A percentile compares a stretch with the other conserved stretches of the same genome.
Conservation (phyloP, 1,284 basidiomycete genomes). For the Puccinia coronata region DNA sequence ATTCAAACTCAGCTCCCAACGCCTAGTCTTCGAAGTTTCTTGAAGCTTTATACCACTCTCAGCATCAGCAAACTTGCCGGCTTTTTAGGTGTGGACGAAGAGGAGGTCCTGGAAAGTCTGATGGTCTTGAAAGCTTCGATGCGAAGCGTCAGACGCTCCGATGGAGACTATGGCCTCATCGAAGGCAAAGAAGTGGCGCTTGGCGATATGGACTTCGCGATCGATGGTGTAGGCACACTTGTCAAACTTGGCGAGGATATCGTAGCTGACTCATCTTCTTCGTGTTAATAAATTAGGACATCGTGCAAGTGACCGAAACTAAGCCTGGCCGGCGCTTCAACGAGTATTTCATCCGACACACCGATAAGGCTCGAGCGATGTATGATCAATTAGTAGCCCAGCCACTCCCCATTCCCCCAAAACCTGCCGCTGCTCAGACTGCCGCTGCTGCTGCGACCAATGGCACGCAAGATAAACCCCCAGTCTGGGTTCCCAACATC, state of each 20-base stretch:
- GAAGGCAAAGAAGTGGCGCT: conserved; percentile 84
- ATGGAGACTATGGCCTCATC: conserved; percentile 67
- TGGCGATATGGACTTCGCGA: conserved; percentile 91
- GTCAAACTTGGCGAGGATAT: neutral
- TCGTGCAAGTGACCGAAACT: conserved; percentile 41
- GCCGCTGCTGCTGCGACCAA: neutral
- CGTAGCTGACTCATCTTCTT: neutral
- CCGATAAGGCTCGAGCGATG: conserved; percentile 43
- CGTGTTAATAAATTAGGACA: conserved; percentile 7
- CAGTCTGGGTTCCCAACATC: conserved; percentile 33
- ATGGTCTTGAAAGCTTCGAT: conserved; percentile 89
- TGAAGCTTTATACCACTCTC: conserved; percentile 92
- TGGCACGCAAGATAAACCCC: conserved; percentile 21
- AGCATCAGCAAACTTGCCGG: conserved; percentile 87
- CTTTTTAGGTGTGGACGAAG: conserved; percentile 82
- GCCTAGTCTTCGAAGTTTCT: conserved; percentile 81
- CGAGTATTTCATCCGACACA: conserved; percentile 48
- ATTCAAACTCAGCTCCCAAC: conserved; percentile 75
- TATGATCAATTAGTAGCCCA: conserved; percentile 37
- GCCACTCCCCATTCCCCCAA: conserved; percentile 37
- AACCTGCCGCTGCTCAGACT: conserved; percentile 13
- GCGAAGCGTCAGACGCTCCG: conserved; percentile 67
- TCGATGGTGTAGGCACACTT: conserved; percentile 73
- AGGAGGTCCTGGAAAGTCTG: conserved; percentile 91
- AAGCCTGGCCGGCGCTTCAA: conserved; percentile 45